Evolutionary conservation across 2,329 filamentous ascomycete genomes (phyloP).

Genomic region (Botryotinia calthae): DNA sequence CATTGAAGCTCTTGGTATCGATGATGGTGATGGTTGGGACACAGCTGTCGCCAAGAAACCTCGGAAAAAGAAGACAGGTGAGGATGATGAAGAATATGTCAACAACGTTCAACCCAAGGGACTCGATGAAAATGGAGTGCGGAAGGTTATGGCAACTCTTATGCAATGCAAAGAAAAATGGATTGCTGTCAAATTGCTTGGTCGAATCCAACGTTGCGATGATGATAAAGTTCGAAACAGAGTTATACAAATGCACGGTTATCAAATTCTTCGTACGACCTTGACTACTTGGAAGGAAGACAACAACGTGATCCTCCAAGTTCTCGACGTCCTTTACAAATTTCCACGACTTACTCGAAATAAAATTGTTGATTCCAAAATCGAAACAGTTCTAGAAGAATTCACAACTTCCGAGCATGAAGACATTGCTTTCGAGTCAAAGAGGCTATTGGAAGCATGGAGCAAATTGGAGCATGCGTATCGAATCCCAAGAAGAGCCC

Average conservation of each 20-base stretch:
- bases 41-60: constrained; percentile 85
- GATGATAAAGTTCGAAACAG: constrained; percentile 84
- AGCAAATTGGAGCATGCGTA: constrained; percentile 86
- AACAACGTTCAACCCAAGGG: constrained; percentile 79
- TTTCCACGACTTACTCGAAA: constrained; percentile 91
- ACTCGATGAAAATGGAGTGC: constrained; percentile 78
- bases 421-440: constrained; percentile 69
- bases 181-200: constrained; percentile 93
- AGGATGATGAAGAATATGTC: constrained; percentile 94
- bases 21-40: constrained; percentile 89
- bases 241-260: constrained; percentile 95
- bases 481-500: constrained; percentile 79
- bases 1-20: constrained; percentile 93
- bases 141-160: constrained; percentile 92
- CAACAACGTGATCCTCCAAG: constrained; percentile 82
- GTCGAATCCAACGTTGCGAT: constrained; percentile 81
- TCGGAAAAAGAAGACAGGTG: constrained; percentile 84
- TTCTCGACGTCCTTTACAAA: constrained; percentile 82
- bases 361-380: constrained; percentile 95
- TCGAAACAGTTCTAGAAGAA: constrained; percentile 75
- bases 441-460: constrained; percentile 77
- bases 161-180: constrained; percentile 99
- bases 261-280: constrained; percentile 87
- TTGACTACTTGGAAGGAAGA: constrained; percentile 86
- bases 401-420: constrained; percentile 69